Evolutionary conservation across 116 monocot species (phyloP).

Genomic region (Trichopus zeylanicus): DNA sequence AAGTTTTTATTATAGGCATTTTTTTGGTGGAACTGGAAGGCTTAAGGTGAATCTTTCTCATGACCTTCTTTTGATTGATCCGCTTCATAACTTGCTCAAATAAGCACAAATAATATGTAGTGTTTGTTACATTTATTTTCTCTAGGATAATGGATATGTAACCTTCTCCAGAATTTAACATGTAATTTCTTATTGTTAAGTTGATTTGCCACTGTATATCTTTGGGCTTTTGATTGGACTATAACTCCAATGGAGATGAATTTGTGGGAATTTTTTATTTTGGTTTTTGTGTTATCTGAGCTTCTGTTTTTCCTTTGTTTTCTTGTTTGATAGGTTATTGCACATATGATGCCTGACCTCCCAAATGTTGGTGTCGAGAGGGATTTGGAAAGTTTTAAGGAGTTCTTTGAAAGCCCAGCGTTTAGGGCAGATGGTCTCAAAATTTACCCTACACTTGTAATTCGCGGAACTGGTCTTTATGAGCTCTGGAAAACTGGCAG

Average conservation of each 20-base stretch:
- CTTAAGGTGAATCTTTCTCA: too few relatives aligned
- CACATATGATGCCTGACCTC: slow-evolving; percentile 99
- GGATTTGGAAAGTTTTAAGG: slow-evolving; percentile 94
- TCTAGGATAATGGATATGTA: too few relatives aligned
- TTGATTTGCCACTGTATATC: too few relatives aligned
- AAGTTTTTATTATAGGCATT: too few relatives aligned
- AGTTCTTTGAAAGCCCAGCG: slow-evolving; percentile 92
- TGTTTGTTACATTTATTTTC: too few relatives aligned
- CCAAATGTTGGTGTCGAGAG: slow-evolving; percentile 99
- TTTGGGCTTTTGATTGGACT: not conserved
- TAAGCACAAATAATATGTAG: too few relatives aligned
- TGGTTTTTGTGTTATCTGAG: not conserved
- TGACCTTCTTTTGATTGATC: too few relatives aligned
- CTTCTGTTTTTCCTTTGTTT: not conserved
- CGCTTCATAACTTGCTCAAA: too few relatives aligned
- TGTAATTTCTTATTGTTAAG: too few relatives aligned
- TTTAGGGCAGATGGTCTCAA: slow-evolving; percentile 98
- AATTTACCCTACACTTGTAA: slow-evolving; percentile 99
- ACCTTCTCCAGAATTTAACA: too few relatives aligned
- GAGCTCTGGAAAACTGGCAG: slow-evolving; percentile 99
- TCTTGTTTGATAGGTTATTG: slow-evolving; percentile 62
- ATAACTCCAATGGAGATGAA: not conserved
- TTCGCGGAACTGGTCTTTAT: slow-evolving; percentile 98
- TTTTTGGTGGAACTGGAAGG: too few relatives aligned
- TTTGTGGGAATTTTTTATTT: not conserved